Conservation (phyloP, 2,329 filamentous ascomycete genomes). For the Onygena corvina region DNA sequence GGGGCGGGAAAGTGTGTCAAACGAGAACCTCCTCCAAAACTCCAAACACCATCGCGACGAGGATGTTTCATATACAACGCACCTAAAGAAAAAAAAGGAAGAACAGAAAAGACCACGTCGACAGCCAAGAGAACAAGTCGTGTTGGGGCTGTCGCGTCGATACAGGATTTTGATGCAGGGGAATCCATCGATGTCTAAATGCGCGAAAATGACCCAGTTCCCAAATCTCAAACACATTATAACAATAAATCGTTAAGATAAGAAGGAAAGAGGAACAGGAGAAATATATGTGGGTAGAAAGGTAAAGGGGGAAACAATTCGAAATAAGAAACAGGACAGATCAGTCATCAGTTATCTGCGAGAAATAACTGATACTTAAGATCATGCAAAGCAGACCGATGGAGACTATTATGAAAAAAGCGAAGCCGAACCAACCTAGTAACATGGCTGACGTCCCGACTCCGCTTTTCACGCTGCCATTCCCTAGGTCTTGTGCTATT, state of each 20-base stretch:
- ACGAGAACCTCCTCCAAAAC: neutral
- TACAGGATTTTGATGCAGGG: neutral
- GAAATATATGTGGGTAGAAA: slow-evolving; percentile 7
- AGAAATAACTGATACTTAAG: slow-evolving; percentile 72
- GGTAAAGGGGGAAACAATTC: neutral
- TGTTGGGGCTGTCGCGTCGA: neutral
- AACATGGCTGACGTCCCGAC: slow-evolving; percentile 95
- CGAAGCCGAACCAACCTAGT: slow-evolving; percentile 94
- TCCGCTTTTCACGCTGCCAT: slow-evolving; percentile 73
- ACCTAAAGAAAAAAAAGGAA: neutral
- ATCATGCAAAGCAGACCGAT: slow-evolving; percentile 95
- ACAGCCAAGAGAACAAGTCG: neutral
- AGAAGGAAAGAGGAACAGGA: neutral
- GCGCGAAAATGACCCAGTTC: slow-evolving; percentile 1
- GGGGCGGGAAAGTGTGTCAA: neutral
- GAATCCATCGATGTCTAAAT: neutral
- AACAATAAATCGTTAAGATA: slow-evolving; percentile 6
- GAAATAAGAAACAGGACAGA: neutral
- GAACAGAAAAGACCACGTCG: neutral
- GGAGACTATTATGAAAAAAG: slow-evolving; percentile 84
- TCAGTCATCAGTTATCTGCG: slow-evolving; percentile 42
- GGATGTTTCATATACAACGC: slow-evolving; percentile 1
- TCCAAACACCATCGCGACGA: slow-evolving; percentile 1
- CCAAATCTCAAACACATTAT: slow-evolving; percentile 7
- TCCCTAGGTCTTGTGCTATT: slow-evolving; percentile 84